phyloP scores from a whole-genome alignment of 2,329 filamentous ascomycete genomes.

The Basipetospora chlamydospora region DNA sequence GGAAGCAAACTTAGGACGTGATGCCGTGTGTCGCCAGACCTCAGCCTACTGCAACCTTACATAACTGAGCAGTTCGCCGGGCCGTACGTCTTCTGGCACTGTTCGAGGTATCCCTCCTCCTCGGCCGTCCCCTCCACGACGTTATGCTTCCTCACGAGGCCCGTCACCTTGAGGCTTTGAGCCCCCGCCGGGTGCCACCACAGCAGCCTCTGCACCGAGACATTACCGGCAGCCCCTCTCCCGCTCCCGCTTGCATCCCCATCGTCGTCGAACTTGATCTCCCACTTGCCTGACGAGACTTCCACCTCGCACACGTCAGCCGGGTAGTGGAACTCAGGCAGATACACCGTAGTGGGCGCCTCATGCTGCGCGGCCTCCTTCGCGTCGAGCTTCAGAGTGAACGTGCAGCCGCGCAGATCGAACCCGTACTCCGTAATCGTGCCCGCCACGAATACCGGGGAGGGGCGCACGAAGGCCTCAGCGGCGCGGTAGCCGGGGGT shows the following conservation, averaged over 20 bases:
- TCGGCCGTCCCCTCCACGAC: slow-evolving; percentile 45
- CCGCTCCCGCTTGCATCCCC: too few species aligned
- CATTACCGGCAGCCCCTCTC: too few species aligned
- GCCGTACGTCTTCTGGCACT: slow-evolving; percentile 37
- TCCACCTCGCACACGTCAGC: slow-evolving; percentile 55
- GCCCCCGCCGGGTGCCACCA: slow-evolving; percentile 92
- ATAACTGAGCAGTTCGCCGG: slow-evolving; percentile 35
- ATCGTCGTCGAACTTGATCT: slow-evolving; percentile 59
- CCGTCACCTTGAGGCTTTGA: slow-evolving; percentile 64
- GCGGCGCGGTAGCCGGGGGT: slow-evolving; percentile 71
- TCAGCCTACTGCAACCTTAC: slow-evolving; percentile 19
- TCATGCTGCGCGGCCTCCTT: slow-evolving; percentile 40
- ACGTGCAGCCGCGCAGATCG: slow-evolving; percentile 65
- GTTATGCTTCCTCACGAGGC: slow-evolving; percentile 52
- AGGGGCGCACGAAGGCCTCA: slow-evolving; percentile 82
- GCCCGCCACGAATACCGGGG: slow-evolving; percentile 62
- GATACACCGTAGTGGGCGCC: slow-evolving; percentile 64
- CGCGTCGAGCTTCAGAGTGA: slow-evolving; percentile 56
- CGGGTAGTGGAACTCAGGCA: slow-evolving; percentile 90
- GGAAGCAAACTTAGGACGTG: too few species aligned
- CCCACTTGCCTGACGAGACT: slow-evolving; percentile 80
- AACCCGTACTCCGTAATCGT: slow-evolving; percentile 60
- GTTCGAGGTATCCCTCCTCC: slow-evolving; percentile 66
- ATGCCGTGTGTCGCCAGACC: neutral
- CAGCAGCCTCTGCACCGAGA: slow-evolving; percentile 57